Evolutionary conservation across 176 grass and related monocot species (phyloP).

Genomic region (Elaeis guineensis): DNA sequence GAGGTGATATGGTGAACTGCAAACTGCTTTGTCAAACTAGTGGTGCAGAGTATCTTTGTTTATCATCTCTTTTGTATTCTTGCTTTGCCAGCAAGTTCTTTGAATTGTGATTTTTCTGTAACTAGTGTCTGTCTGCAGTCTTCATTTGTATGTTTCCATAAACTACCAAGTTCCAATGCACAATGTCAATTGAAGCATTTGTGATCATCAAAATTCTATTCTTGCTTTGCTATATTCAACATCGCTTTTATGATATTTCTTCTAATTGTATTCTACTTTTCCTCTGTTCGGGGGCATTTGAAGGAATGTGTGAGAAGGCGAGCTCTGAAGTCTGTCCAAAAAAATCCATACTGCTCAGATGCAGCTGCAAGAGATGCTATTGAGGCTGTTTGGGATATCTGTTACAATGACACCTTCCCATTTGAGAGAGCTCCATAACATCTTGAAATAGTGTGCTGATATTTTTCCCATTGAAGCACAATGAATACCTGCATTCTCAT

Average conservation of each 20-base stretch:
- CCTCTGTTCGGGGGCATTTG: background rate
- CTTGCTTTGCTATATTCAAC: background rate
- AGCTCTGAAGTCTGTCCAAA: conserved; percentile 50
- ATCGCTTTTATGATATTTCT: background rate
- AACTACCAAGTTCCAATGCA: too few species aligned
- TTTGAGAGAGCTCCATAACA: conserved; percentile 79
- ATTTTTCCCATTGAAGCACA: background rate
- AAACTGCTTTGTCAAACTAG: too few species aligned
- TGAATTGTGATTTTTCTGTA: too few species aligned
- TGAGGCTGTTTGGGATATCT: conserved; percentile 82
- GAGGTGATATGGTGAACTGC: too few species aligned
- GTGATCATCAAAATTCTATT: too few species aligned
- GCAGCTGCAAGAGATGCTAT: conserved; percentile 76
- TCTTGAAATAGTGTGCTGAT: conserved; percentile 13
- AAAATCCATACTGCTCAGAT: conserved; percentile 55
- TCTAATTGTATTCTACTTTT: conserved; percentile 14
- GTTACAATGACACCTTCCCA: conserved; percentile 70
- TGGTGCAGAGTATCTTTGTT: too few species aligned
- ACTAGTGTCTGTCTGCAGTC: too few species aligned
- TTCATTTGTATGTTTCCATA: too few species aligned
- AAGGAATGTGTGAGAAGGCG: conserved; percentile 90
- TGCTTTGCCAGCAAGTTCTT: too few species aligned
- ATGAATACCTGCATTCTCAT: too few species aligned
- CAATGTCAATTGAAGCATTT: too few species aligned
- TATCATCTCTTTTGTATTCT: too few species aligned